Evolutionary conservation across 2,329 filamentous ascomycete species (phyloP).

Genomic region (Calonectria pteridis): DNA sequence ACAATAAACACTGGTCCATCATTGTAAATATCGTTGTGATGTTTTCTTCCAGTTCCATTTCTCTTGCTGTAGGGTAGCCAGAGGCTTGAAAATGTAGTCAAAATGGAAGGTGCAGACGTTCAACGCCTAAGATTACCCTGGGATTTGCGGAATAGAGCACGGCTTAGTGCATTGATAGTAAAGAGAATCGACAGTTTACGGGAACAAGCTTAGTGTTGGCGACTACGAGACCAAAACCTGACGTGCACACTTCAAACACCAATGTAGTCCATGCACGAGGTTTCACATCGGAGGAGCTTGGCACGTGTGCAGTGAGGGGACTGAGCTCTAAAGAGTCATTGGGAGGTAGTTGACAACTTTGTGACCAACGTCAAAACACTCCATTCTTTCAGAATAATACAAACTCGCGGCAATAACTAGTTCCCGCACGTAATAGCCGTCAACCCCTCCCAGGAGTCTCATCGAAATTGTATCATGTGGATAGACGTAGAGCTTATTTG

Average conservation of each 20-base stretch:
- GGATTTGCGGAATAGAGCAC: not conserved
- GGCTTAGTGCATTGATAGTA: not conserved
- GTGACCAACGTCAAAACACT: not conserved
- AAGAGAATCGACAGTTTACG: not conserved
- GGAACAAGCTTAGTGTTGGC: too few relatives aligned
- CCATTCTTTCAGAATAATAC: not conserved
- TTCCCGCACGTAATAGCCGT: too few relatives aligned
- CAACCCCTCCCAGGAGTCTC: not conserved
- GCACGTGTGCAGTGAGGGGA: not conserved
- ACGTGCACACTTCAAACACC: not conserved
- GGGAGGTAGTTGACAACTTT: too few relatives aligned
- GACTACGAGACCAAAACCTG: too few relatives aligned
- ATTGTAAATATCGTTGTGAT: not conserved
- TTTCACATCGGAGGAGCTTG: not conserved
- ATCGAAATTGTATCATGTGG: not conserved
- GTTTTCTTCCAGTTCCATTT: not conserved
- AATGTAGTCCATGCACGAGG: not conserved
- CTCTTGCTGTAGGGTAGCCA: not conserved
- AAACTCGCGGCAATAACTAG: not conserved
- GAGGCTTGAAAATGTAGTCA: too few relatives aligned
- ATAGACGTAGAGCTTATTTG: not conserved
- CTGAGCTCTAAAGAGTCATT: not conserved
- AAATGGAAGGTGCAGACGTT: too few relatives aligned
- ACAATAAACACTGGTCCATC: not conserved
- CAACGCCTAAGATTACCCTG: not conserved